Evolutionary conservation across 106 monocot genomes (phyloP), one percentile per base, ranked within the genome.

Genomic region (Allium fistulosum): DNA sequence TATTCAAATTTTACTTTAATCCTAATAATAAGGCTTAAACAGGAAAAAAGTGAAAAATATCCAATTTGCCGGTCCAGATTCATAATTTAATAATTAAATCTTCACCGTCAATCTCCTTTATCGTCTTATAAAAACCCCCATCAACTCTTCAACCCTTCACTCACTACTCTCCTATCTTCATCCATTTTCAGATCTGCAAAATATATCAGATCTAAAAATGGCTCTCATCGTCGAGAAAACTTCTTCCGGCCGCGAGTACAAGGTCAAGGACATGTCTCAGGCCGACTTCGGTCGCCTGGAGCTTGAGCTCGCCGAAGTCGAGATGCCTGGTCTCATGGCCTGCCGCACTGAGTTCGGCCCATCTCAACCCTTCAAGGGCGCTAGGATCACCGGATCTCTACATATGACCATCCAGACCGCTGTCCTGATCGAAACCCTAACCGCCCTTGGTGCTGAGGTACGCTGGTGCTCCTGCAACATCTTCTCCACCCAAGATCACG

Each of bases 391-490:
- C 49, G 88, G 88, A 27, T 88, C 84, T 63, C 84, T 88, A 67
- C 88, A 88, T 79, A 88, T 88, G 88, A 88, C 88, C 47, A 84
- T 88, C 81, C 88, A 88, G 79, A 88, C 88, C 58, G 88, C 88
- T 70, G 88, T 88, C 73, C 84, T 88, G 66, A 84, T 88, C 81
- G 88, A 88, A 62, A 84, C 88, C 76, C 88, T 88, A 52, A 88
- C 88, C 22, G 81, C 88, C 71, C 84, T 88, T 56, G 88, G 88
- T 58, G 88, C 88, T 56, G 81, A 84, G 76, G 88, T 88, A 26
- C 81, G 88, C 70, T 88, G 88, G 88, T 88, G 88, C 81, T 88
- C 88, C 64, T 88, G 88, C 79, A 88, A 88, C 76, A 88, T 88
- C 63, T 84, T 84, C 79, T 84, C 88, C 74, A 88, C 88, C 48